These are phyloP conservation scores for Trichosporon faecale DNA, from an alignment of 1,284 basidiomycete species.

Conservation along the genomic window DNA sequence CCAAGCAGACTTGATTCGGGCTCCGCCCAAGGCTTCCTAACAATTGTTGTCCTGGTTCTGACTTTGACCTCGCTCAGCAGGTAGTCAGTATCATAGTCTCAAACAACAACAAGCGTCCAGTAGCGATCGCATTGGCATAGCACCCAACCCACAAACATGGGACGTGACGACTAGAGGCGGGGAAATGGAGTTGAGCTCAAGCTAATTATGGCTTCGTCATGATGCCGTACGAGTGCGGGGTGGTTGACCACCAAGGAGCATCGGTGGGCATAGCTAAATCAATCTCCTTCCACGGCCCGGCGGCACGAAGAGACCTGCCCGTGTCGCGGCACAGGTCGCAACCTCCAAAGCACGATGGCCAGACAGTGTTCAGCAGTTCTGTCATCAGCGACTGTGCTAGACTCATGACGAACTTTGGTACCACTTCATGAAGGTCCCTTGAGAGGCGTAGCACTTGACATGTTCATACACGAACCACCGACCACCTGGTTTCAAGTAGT, in stretches of 20 bases:
- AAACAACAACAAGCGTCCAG: no score
- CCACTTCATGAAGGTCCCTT: slow-evolving; percentile 13
- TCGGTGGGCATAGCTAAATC: slow-evolving; percentile 24
- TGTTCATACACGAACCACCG: slow-evolving; percentile 27
- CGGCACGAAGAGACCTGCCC: slow-evolving; percentile 4
- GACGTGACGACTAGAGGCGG: no score
- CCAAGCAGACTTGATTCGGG: no score
- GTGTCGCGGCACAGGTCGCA: slow-evolving; percentile 25
- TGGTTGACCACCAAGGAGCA: slow-evolving; percentile 19
- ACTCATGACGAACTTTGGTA: slow-evolving; percentile 17
- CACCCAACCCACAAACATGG: no score
- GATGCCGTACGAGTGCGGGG: slow-evolving; percentile 22
- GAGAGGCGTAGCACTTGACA: slow-evolving; percentile 13
- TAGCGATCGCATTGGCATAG: no score
- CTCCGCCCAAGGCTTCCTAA: no score
- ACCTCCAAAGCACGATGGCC: slow-evolving; percentile 23
- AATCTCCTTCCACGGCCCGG: slow-evolving; percentile 19
- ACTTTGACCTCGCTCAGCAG: no score
- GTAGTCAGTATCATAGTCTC: no score
- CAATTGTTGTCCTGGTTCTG: no score
- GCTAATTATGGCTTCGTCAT: slow-evolving; percentile 24
- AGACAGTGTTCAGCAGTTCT: slow-evolving; percentile 21
- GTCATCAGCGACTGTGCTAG: not conserved
- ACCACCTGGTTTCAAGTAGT: slow-evolving; percentile 25
- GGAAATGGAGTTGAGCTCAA: no score